phyloP scores from a whole-genome alignment of 495 filamentous ascomycete species.

The Letharia lupina region DNA sequence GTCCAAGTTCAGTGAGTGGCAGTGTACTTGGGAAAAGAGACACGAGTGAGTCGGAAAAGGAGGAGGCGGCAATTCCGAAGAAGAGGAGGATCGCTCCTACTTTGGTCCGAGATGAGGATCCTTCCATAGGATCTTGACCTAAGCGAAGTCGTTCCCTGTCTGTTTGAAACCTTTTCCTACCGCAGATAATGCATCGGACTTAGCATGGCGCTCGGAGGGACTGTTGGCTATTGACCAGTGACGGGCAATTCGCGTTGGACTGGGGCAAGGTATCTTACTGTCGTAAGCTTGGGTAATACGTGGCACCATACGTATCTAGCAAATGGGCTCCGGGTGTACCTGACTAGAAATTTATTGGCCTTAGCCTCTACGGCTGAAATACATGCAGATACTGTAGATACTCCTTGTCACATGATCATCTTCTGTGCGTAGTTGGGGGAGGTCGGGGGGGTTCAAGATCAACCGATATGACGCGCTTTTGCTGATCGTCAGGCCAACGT shows the following conservation, averaged over 20 bases:
- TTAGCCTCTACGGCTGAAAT: neutral
- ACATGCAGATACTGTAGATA: neutral
- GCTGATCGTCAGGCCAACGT: slow-evolving; percentile 13
- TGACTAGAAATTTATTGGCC: slow-evolving; percentile 2
- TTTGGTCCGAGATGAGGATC: slow-evolving; percentile 36
- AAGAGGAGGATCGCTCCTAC: slow-evolving; percentile 74
- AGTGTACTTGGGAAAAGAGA: slow-evolving; percentile 53
- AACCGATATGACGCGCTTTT: neutral
- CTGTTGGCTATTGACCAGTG: slow-evolving; percentile 1
- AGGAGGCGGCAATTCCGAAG: slow-evolving; percentile 54
- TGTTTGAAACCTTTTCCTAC: neutral
- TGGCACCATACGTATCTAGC: neutral
- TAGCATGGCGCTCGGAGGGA: slow-evolving; percentile 17
- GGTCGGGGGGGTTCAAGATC: no score
- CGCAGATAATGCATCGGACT: slow-evolving; percentile 2
- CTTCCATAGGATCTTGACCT: slow-evolving; percentile 1
- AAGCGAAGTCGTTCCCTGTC: neutral
- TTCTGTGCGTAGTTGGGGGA: no score
- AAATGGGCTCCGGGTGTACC: slow-evolving; percentile 3
- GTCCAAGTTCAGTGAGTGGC: slow-evolving; percentile 33
- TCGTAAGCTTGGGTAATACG: neutral
- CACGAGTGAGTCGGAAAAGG: slow-evolving; percentile 48
- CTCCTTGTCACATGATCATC: neutral
- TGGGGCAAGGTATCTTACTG: neutral
- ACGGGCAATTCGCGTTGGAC: slow-evolving; percentile 7